Evolutionary conservation across 129 eudicot species (phyloP), one percentile per base, ranked within the genome.

Genomic region (Flaveria robusta): DNA sequence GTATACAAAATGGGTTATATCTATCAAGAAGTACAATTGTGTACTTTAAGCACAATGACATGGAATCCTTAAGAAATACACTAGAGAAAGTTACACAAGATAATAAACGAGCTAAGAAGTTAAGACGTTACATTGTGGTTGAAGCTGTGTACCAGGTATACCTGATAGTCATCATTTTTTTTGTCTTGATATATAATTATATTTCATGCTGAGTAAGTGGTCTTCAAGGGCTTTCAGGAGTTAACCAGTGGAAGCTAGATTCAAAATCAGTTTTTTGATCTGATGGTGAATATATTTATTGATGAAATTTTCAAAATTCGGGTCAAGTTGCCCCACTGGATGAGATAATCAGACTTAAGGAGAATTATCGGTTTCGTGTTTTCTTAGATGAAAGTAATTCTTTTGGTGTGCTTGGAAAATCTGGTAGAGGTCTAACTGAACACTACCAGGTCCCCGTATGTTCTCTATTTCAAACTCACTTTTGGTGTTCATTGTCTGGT

Each of bases 381-480:
- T 27, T 93, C 24, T 83, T 93, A 75, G 98, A 93, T 55, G 97
- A 93, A 70, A 93, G 96, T 87, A 88, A 90, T 72, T 93, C 98
- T 31, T 49, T 93, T 69, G 98, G 98, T 9, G 97, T 91, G 46
- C 93, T 93, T 62, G 98, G 98, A 45, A 74, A 77, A 76, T 88
- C 97, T 59, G 98, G 98, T 77, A 87, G 96, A 88, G 98, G 98
- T 77, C 79, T 93, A 67, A 88, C 98, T 18, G 96, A 93, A 79
- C 87, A 85, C 81, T 90, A 66, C 76, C 79, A 85, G 15, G 89
- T 93, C 70, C 90, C 97, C 45, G 98, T 94, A 88, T 74, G 96
- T 80, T 78, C 23, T 49, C 58, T 70, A 24, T 68, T 62, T 22
- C 16, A 9, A 37, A 39, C 37, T 66, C 52, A 19, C 29, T 34